phyloP scores from a whole-genome alignment of 2,329 filamentous ascomycete genomes.

The Hymenoscyphus fructigenus region DNA sequence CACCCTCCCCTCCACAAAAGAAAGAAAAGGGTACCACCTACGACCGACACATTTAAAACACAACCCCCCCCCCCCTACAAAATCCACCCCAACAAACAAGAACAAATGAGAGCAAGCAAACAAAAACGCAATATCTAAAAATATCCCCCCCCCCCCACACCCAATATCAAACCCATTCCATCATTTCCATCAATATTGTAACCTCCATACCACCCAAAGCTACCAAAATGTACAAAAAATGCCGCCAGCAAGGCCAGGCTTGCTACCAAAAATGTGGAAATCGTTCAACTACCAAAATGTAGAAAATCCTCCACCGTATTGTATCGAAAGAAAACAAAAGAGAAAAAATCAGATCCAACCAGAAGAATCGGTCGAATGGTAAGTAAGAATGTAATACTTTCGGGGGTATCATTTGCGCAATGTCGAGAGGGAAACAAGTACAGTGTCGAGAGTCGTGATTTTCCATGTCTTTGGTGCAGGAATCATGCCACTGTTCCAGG shows the following conservation, averaged over 20 bases:
- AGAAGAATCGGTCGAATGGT: not conserved
- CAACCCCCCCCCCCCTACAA: too few relatives aligned
- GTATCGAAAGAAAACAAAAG: not conserved
- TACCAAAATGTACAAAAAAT: not conserved
- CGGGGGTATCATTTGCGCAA: not conserved
- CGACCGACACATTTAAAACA: too few relatives aligned
- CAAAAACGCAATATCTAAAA: not conserved
- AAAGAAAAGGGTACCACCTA: not conserved
- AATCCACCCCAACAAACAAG: too few relatives aligned
- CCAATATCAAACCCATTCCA: too few relatives aligned
- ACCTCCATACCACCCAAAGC: not conserved
- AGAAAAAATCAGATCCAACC: not conserved
- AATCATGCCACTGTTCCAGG: slow-evolving; percentile 12
- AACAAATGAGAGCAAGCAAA: not conserved
- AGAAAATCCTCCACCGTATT: not conserved
- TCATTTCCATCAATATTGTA: not conserved
- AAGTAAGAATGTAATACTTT: not conserved
- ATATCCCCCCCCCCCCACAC: not conserved
- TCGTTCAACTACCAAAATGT: not conserved
- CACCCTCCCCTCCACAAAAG: not conserved
- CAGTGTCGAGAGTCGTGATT: not conserved
- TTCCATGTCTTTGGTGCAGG: not conserved
- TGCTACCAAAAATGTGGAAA: not conserved
- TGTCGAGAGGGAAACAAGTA: not conserved
- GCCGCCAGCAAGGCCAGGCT: too few relatives aligned